Percentiles rank a stretch among this genome's conserved stretches.
These are phyloP conservation scores for Andrographis paniculata DNA, from an alignment of 305 asterid species.

Conservation along the genomic window DNA sequence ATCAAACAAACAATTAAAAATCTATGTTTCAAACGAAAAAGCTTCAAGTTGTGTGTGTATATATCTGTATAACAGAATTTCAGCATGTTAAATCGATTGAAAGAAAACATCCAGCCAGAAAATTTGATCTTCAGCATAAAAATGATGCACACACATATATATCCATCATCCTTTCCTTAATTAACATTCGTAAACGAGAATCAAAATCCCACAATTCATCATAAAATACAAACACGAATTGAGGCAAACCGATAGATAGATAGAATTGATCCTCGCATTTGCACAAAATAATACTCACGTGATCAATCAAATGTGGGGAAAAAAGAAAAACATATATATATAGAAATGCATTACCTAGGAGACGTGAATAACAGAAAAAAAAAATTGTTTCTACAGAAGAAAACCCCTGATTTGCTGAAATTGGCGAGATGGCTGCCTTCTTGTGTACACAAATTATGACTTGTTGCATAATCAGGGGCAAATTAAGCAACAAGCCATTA, in stretches of 20 bases:
- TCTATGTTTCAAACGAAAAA: too few relatives aligned
- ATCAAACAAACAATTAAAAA: too few relatives aligned
- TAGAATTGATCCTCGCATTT: background rate
- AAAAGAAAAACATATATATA: background rate
- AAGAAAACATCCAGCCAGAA: background rate
- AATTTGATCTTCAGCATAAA: background rate
- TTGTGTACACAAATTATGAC: conserved; percentile 8
- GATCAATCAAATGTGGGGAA: too few relatives aligned
- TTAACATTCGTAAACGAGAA: background rate
- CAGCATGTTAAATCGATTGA: background rate
- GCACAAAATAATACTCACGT: too few relatives aligned
- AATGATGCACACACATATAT: background rate
- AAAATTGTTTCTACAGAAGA: conserved; percentile 4
- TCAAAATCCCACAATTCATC: background rate
- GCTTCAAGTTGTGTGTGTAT: too few relatives aligned
- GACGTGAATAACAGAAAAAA: too few relatives aligned
- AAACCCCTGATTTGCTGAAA: conserved; percentile 21
- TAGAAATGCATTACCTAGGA: too few relatives aligned
- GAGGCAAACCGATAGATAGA: conserved; percentile 1
- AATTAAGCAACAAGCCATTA: background rate
- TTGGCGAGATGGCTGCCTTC: conserved; percentile 22
- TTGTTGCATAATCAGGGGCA: background rate
- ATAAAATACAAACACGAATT: too few relatives aligned
- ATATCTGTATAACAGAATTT: too few relatives aligned
- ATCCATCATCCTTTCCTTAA: conserved; percentile 1